These are phyloP conservation scores for Conoideocrella luteorostrata DNA, from an alignment of 2,329 filamentous ascomycete genomes.

Conservation along the genomic window DNA sequence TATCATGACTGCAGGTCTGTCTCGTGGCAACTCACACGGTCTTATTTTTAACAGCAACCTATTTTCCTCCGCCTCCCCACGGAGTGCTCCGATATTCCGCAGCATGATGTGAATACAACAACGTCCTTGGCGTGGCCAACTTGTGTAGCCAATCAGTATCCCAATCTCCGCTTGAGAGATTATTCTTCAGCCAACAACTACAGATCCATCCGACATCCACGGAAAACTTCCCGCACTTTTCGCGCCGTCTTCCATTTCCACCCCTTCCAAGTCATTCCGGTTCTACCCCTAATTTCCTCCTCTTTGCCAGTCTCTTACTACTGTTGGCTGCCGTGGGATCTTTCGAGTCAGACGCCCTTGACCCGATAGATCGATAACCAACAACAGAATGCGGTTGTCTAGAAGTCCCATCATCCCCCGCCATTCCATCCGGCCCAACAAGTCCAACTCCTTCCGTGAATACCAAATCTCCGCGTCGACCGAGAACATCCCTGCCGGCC, in stretches of 20 bases:
- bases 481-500: slow-evolving; percentile 53
- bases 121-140: no score
- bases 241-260: neutral
- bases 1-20: no score
- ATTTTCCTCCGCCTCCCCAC: no score
- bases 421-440: neutral
- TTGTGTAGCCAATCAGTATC: no score
- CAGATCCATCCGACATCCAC: neutral
- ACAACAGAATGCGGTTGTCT: slow-evolving; percentile 12
- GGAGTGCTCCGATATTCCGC: no score
- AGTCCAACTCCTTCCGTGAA: slow-evolving; percentile 53
- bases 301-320: slow-evolving; percentile 20
- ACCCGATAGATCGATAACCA: slow-evolving; percentile 17
- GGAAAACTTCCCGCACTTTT: neutral
- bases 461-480: slow-evolving; percentile 60
- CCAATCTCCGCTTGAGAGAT: neutral
- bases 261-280: neutral
- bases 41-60: no score
- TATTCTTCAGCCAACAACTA: no score
- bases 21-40: no score
- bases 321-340: slow-evolving; percentile 14
- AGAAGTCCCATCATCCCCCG: slow-evolving; percentile 14
- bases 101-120: no score
- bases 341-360: no score
- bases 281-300: slow-evolving; percentile 21